Percentiles rank a stretch among this genome's conserved stretches.
Conservation (phyloP, 2,329 filamentous ascomycete species). For the Sporothrix dimorphospora region DNA sequence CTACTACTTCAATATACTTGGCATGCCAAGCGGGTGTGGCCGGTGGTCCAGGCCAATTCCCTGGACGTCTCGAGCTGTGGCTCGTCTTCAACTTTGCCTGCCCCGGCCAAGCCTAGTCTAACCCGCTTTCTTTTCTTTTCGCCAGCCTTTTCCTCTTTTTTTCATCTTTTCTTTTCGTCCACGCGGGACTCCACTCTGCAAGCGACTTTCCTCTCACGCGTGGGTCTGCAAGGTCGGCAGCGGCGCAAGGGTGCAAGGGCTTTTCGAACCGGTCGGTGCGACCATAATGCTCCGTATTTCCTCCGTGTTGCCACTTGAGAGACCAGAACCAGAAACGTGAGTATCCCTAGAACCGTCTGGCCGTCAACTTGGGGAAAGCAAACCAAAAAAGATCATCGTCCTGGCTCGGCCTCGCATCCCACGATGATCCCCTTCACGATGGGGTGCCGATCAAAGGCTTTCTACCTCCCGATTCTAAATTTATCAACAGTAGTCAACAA, state of each 20-base stretch:
- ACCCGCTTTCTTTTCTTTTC: not conserved
- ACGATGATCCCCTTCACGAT: not conserved
- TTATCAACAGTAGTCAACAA: not conserved
- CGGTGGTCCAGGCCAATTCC: not conserved
- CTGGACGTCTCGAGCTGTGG: not conserved
- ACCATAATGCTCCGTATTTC: not conserved
- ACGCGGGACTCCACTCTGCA: slow-evolving; percentile 2
- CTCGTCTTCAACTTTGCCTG: not conserved
- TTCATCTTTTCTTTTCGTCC: not conserved
- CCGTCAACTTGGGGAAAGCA: not conserved
- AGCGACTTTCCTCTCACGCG: no score
- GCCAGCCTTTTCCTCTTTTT: not conserved
- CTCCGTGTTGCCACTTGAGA: not conserved
- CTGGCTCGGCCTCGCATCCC: not conserved
- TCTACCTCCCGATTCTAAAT: not conserved
- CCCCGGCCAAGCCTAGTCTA: not conserved
- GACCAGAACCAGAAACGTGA: not conserved
- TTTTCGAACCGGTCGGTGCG: not conserved
- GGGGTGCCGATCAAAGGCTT: not conserved
- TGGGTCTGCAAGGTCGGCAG: not conserved
- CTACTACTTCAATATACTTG: not conserved
- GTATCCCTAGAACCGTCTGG: not conserved
- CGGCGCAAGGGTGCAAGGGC: no score
- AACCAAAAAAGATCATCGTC: not conserved
- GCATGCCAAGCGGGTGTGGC: slow-evolving; percentile 8